These are phyloP conservation scores for Raphanus sativus DNA, from an alignment of 345 rosid genomes.

Conservation along the genomic window DNA sequence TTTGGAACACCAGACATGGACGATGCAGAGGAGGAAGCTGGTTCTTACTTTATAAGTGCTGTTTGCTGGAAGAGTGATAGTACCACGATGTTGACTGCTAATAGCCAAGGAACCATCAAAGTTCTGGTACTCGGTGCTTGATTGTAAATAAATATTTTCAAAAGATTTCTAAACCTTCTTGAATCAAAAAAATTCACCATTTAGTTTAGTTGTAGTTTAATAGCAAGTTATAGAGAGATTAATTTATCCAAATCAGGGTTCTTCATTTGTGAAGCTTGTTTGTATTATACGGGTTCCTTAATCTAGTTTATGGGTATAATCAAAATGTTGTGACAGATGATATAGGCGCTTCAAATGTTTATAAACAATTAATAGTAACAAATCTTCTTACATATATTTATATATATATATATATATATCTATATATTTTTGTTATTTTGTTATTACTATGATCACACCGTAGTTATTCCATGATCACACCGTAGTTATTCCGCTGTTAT, in stretches of 20 bases:
- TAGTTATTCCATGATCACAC: too few species aligned
- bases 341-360: not conserved
- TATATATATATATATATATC: too few species aligned
- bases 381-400: too few species aligned
- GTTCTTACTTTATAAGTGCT: slow-evolving; percentile 87
- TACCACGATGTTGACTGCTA: slow-evolving; percentile 90
- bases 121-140: slow-evolving; percentile 83
- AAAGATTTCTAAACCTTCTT: not conserved
- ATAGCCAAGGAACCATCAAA: slow-evolving; percentile 98
- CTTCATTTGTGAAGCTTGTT: too few species aligned
- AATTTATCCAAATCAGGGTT: too few species aligned
- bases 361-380: too few species aligned
- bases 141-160: slow-evolving; percentile 17
- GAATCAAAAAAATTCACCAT: not conserved
- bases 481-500: too few species aligned
- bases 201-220: too few species aligned
- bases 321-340: not conserved
- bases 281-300: not conserved
- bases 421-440: too few species aligned
- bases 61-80: slow-evolving; percentile 99
- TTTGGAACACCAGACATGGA: slow-evolving; percentile 92
- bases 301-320: not conserved
- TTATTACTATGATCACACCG: too few species aligned
- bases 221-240: too few species aligned
- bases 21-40: slow-evolving; percentile 78